A percentile compares a stretch with the other conserved stretches of the same genome.
phyloP scores from a whole-genome alignment of 2,329 filamentous ascomycete genomes.

The Aspergillus sp. region DNA sequence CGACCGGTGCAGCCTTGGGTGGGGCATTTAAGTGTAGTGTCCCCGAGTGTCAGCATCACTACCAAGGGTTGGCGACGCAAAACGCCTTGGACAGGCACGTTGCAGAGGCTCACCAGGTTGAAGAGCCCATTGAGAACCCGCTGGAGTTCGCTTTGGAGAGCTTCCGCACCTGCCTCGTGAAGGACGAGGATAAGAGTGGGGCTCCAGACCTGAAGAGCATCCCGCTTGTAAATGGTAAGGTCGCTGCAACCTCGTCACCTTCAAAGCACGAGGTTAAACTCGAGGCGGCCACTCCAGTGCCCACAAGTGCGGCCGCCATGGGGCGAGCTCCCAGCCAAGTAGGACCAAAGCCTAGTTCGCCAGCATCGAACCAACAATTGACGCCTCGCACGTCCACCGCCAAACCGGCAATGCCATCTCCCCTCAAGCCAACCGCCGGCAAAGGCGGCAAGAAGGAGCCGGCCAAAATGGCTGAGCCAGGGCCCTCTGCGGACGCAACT shows the following conservation, averaged over 20 bases:
- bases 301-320: constrained; percentile 35
- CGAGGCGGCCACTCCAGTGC: constrained; percentile 33
- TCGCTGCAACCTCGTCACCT: constrained; percentile 23
- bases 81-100: constrained; percentile 58
- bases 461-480: constrained; percentile 25
- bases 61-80: constrained; percentile 58
- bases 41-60: constrained; percentile 55
- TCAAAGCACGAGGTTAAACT: constrained; percentile 31
- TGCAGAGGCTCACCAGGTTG: constrained; percentile 54
- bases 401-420: constrained; percentile 25
- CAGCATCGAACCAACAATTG: constrained; percentile 36
- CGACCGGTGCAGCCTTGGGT: constrained; percentile 38
- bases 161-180: constrained; percentile 53
- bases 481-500: constrained; percentile 13
- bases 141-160: constrained; percentile 59
- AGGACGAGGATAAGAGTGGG: constrained; percentile 44
- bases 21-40: constrained; percentile 57
- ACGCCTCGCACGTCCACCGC: constrained; percentile 31
- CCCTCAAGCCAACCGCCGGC: constrained; percentile 26
- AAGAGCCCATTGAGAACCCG: constrained; percentile 55
- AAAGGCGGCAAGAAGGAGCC: constrained; percentile 32
- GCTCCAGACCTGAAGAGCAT: constrained; percentile 24
- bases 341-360: constrained; percentile 37
- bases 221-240: constrained; percentile 20
- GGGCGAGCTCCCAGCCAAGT: constrained; percentile 37